Base-by-base conservation (phyloP, 169 alveolate genomes). In the Babesia bigemina region DNA sequence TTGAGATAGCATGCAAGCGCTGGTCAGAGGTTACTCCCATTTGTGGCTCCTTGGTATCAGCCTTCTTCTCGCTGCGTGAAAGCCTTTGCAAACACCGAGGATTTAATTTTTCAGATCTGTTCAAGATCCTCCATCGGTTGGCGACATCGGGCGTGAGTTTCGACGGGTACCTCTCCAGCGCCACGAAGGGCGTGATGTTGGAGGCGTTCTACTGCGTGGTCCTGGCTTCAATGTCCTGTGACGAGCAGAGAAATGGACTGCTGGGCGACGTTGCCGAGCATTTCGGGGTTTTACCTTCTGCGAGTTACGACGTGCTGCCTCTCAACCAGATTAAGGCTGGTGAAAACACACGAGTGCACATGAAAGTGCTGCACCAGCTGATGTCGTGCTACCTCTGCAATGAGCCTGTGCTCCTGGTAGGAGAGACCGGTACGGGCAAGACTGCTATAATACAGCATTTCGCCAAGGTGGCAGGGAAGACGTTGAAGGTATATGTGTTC, bases 381-480 rank as follows among this genome's bases (percentile, higher is more conserved):
- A 87, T 83, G 56, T 85, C 87, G 22, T 84, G 96, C 16, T 87
- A 93, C 50, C 65, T 79, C 49, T 89, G 93, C 79, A 92, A 94
- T 56, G 99, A 97, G 84, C 97, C 99, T 21, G 95, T 97, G 50
- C 86, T 98, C 70, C 84, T 98, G 50, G 97, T 97, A 55, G 99
- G 99, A 16, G 99, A 98, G 79, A 98, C 99, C 0, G 99, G 99
- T 7, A 95, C 98, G 13, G 99, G 99, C 28, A 97, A 97, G 84
- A 97, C 99, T 4, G 93, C 99, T 29, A 89, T 96, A 28, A 95
- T 98, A 26, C 98, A 97, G 82, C 89, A 93, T 70, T 72, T 96
- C 42, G 96, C 98, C 17, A 91, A 92, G 58, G 70, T 94, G 45
- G 85, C 93, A 77, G 95, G 88, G 63, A 92, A 72, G 55, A 92